Conservation (phyloP, 805 yeast species). For the Wickerhamiella nectarea region DNA sequence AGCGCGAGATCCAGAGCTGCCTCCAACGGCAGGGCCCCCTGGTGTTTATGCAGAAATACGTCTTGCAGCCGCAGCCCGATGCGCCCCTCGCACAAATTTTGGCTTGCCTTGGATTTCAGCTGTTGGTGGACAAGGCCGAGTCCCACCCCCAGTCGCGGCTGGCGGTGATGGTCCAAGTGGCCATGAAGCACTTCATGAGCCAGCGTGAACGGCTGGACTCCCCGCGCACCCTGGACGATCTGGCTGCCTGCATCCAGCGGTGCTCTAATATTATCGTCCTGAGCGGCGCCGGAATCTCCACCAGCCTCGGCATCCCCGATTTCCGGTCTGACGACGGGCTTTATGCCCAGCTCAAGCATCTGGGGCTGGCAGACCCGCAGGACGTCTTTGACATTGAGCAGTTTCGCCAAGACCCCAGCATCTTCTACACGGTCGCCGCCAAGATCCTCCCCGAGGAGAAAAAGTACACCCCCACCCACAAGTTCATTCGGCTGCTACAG, state of each 20-base stretch:
- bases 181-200: constrained; percentile 14
- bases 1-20: constrained; percentile 36
- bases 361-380: constrained; percentile 77
- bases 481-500: constrained; percentile 58
- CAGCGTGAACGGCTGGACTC: constrained; percentile 16
- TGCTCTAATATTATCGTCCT: constrained; percentile 55
- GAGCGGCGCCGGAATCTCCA: constrained; percentile 90
- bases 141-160: constrained; percentile 13
- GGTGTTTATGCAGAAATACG: constrained; percentile 43
- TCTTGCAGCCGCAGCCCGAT: constrained; percentile 34
- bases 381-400: constrained; percentile 66
- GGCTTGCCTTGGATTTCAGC: constrained; percentile 48
- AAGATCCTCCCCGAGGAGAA: constrained; percentile 58
- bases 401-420: constrained; percentile 62
- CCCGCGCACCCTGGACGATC: constrained; percentile 40
- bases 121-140: constrained; percentile 19
- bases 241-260: constrained; percentile 37
- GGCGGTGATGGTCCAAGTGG: constrained; percentile 19
- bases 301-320: constrained; percentile 83
- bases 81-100: constrained; percentile 45
- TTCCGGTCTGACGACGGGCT: constrained; percentile 82
- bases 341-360: constrained; percentile 49
- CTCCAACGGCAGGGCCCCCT: constrained; percentile 48
- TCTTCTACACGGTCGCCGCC: constrained; percentile 78
- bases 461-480: constrained; percentile 60